Base-by-base conservation (phyloP, 345 rosid genomes). In the Gossypium ekmanianum region DNA sequence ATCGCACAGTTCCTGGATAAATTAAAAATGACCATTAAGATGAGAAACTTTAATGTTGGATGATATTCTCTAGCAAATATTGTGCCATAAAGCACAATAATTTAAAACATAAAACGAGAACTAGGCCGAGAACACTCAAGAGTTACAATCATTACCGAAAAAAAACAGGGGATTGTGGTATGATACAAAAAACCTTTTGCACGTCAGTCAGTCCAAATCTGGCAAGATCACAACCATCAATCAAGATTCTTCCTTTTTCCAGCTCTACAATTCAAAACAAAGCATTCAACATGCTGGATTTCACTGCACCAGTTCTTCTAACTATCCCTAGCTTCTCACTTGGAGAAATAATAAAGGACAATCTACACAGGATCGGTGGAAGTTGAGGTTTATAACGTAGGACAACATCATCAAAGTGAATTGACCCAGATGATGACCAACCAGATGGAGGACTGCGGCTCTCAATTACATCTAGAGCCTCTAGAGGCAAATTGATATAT, bases 291-390 rank as follows among this genome's bases (percentile, higher is more conserved):
- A 95, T 86, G 75, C 98, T 93, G 73, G 98, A 93, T 81, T 95
- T 95, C 50, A 97, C 98, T 0, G 97, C 97, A 57, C 99, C 99
- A 66, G 98, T 93, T 89, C 98, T 91, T 83, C 99, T 96, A 62
- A 93, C 99, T 34, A 95, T 89, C 58, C 99, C 98, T 66, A 91
- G 81, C 85, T 91, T 93, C 85, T 91, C 96, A 80, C 87, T 82
- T 1, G 97, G 91, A 61, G 89, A 82, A 72, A 88, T 82, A 8
- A 61, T 22, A 41, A 90, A 89, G 41, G 96, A 83, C 67, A 95
- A 77, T 34, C 98, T 97, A 83, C 89, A 94, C 74, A 93, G 76
- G 43, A 93, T 95, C 12, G 91, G 93, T 58, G 97, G 94, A 85
- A 90, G 98, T 81, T 90, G 98, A n/a, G 92, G 89, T 81, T 96